phyloP scores from a whole-genome alignment of 1,284 basidiomycete genomes.

The Marasmius oreades region DNA sequence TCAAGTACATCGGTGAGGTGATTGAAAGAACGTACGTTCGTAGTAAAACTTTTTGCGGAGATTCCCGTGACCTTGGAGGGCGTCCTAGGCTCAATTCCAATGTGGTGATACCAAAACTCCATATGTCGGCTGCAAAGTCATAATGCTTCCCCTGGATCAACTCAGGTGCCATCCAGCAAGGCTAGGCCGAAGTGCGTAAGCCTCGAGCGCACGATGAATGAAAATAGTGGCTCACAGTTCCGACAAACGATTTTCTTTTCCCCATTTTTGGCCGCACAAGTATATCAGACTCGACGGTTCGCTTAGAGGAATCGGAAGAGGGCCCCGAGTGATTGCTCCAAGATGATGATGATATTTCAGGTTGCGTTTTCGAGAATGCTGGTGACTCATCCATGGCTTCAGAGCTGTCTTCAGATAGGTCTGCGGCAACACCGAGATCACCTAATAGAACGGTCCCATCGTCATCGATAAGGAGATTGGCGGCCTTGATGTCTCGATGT shows the following conservation, averaged over 20 bases:
- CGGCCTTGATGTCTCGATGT: constrained; percentile 87
- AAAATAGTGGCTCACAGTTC: constrained; percentile 56
- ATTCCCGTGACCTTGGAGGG: constrained; percentile 76
- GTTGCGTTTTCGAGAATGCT: too few relatives aligned
- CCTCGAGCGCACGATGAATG: too few relatives aligned
- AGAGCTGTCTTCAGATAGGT: constrained; percentile 63
- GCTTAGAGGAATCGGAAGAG: constrained; percentile 20
- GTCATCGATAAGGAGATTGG: constrained; percentile 84
- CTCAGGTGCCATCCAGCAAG: constrained; percentile 94
- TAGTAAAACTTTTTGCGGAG: constrained; percentile 71
- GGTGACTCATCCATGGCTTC: constrained; percentile 13
- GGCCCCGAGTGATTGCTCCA: constrained; percentile 1
- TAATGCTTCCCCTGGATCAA: constrained; percentile 82
- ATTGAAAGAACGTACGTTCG: constrained; percentile 50
- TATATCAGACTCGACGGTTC: constrained; percentile 26
- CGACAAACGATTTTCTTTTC: constrained; percentile 85
- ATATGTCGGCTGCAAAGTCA: constrained; percentile 85
- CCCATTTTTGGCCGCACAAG: constrained; percentile 43
- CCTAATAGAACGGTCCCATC: constrained; percentile 87
- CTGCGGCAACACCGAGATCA: constrained; percentile 85
- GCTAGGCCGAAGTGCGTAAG: constrained; percentile 36
- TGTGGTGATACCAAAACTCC: constrained; percentile 90
- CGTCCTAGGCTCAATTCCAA: constrained; percentile 82
- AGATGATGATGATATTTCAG: constrained; percentile 1
- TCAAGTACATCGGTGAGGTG: constrained; percentile 15